Base-by-base conservation (phyloP, 2,329 filamentous ascomycete species). In the Fusarium circinatum region DNA sequence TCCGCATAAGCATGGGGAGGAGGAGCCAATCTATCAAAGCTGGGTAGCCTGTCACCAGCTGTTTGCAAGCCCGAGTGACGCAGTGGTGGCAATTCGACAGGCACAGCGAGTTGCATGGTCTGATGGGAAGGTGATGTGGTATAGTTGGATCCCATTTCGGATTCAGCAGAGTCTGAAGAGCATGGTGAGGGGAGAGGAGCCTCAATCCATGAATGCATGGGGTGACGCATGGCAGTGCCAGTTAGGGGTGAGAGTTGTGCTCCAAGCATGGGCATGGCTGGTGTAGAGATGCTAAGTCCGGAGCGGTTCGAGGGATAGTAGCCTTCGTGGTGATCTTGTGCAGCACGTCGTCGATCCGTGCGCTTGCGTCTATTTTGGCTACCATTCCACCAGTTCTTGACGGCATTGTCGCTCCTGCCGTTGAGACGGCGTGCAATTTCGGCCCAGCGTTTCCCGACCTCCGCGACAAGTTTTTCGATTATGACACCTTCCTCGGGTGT, bases 361-460 rank as follows among this genome's bases (percentile, higher is more conserved):
- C 91, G 85, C 79, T 86, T 88, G 78, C 92, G 88, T 78, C 95
- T 90, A 84, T 98, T 98, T 88, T 95, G 93, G 80, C 92, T 94
- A 56, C 95, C 95, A 80, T 98, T 98, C 94, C 94, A 98, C 94
- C 95, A 98, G 83, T 98, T 98, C 89, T 98, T 98, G 73, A 98
- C 94, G 34, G 94, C 93, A 79, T 98, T 98, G 85, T 98, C 95
- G 82, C 95, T 97, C 79, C 95, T 92, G 74, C 94, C 94, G 62
- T 92, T 89, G 26, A 98, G 88, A 51, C 90, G 88, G 75, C 95
- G 89, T 49, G 95, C 94, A 79, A 98, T 98, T 80, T 98, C 94
- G 6, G 95, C 95, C 95, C 95, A 98, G 64, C 93, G 90, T 85
- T 95, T 96, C 71, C 95, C 95, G 85, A 94, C 91, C 77, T 93